A percentile compares a stretch with the other conserved stretches of the same genome.
Conservation (phyloP, 1,139 yeast genomes). For the Suhomyces bribrorum region DNA sequence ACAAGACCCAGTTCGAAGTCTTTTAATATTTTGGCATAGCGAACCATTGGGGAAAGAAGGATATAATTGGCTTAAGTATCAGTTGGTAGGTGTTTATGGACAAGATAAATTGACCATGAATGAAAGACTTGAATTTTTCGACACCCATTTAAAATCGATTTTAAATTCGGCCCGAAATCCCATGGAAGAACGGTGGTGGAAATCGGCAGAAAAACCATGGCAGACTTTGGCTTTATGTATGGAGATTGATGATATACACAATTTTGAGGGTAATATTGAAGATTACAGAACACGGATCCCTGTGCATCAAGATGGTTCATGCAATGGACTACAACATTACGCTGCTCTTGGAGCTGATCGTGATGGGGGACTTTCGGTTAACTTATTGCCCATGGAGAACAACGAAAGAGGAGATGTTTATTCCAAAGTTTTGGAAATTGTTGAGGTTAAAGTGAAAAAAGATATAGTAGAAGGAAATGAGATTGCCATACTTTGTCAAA, state of each 20-base stretch:
- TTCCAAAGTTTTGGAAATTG: conserved; percentile 32
- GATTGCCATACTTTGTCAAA: conserved; percentile 19
- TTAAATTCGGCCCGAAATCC: conserved; percentile 34
- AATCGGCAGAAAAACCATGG: conserved; percentile 43
- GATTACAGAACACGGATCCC: conserved; percentile 38
- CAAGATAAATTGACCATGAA: conserved; percentile 27
- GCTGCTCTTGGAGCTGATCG: conserved; percentile 44
- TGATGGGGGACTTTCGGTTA: conserved; percentile 43
- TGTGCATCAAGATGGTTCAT: conserved; percentile 49
- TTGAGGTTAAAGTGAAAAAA: conserved; percentile 22
- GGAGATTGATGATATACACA: conserved; percentile 29
- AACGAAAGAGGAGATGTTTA: conserved; percentile 37
- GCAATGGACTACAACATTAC: conserved; percentile 52
- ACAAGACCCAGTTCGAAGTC: conserved; percentile 37
- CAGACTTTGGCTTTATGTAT: conserved; percentile 39
- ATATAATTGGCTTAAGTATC: conserved; percentile 43
- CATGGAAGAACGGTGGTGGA: conserved; percentile 37
- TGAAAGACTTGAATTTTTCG: conserved; percentile 31
- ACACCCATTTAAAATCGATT: conserved; percentile 24
- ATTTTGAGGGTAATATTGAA: conserved; percentile 22
- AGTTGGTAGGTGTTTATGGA: conserved; percentile 41
- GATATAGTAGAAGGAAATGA: conserved; percentile 5
- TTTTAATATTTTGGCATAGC: conserved; percentile 43
- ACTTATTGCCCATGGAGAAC: conserved; percentile 26
- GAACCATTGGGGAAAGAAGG: conserved; percentile 39